Evolutionary conservation across 1,284 basidiomycete genomes (phyloP).

Genomic region (Marasmius sp.): DNA sequence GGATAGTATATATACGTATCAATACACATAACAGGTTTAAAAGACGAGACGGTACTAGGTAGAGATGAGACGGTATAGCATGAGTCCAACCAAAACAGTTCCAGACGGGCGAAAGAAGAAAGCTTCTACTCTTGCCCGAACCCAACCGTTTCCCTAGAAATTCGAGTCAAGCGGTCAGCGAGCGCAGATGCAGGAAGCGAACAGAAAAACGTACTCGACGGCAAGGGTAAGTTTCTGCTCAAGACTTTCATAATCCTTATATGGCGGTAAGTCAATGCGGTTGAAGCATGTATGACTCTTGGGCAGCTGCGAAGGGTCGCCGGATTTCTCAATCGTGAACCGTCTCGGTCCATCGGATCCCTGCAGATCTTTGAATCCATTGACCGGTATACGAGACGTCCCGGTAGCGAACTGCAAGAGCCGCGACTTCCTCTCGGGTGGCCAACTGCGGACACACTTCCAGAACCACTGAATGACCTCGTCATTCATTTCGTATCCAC

Average conservation of each 20-base stretch:
- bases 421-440: slow-evolving; percentile 89
- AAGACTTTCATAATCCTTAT: slow-evolving; percentile 80
- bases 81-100: background rate
- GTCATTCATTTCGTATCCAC: slow-evolving; percentile 73
- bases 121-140: slow-evolving; percentile 64
- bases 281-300: slow-evolving; percentile 89
- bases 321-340: slow-evolving; percentile 90
- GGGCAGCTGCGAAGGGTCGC: slow-evolving; percentile 82
- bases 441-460: slow-evolving; percentile 92
- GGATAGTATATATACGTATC: background rate
- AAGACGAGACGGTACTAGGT: background rate
- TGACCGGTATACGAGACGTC: slow-evolving; percentile 89
- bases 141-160: slow-evolving; percentile 64
- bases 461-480: slow-evolving; percentile 98
- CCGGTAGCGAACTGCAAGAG: slow-evolving; percentile 92
- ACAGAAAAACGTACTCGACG: slow-evolving; percentile 62
- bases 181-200: background rate
- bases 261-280: slow-evolving; percentile 82
- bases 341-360: slow-evolving; percentile 89
- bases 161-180: slow-evolving; percentile 1
- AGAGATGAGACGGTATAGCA: background rate
- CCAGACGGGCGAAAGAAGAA: background rate
- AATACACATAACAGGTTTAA: background rate
- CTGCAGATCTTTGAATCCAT: slow-evolving; percentile 94
- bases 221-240: slow-evolving; percentile 85